Conservation (phyloP, 225 moss, liverwort and hornwort species). For the Physcomitrium patens region DNA sequence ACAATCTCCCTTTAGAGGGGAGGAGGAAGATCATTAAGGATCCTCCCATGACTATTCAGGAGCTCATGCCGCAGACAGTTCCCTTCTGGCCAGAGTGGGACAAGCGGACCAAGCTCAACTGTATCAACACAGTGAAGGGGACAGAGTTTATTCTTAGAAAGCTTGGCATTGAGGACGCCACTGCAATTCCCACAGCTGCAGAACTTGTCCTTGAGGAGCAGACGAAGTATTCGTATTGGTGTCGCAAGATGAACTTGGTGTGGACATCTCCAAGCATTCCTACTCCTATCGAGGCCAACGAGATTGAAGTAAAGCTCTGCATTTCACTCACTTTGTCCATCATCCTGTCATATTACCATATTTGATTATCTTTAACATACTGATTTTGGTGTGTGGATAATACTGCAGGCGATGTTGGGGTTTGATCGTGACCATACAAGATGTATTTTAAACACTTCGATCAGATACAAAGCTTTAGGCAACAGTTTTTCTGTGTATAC, state of each 20-base stretch:
- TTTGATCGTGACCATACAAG: conserved; percentile 68
- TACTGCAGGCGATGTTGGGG: conserved; percentile 58
- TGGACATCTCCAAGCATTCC: conserved; percentile 66
- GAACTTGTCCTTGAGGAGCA: conserved; percentile 19
- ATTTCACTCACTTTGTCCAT: background rate
- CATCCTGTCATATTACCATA: too few species aligned
- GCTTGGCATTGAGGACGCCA: conserved; percentile 24
- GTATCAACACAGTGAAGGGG: conserved; percentile 60
- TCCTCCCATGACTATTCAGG: conserved; percentile 73
- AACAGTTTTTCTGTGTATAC: conserved; percentile 80
- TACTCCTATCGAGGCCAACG: conserved; percentile 48
- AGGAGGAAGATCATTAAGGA: conserved; percentile 51
- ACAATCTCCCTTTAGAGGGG: conserved; percentile 77
- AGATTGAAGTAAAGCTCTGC: conserved; percentile 45
- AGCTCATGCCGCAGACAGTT: conserved; percentile 57
- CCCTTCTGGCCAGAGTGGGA: conserved; percentile 76
- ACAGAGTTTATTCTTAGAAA: conserved; percentile 45
- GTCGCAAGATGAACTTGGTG: conserved; percentile 70
- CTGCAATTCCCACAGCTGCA: conserved; percentile 26
- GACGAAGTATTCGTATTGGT: conserved; percentile 39
- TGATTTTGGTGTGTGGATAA: background rate
- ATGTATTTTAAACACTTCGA: conserved; percentile 25
- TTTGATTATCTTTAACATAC: too few species aligned
- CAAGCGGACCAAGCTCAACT: conserved; percentile 57
- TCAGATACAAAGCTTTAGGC: conserved; percentile 59